Evolutionary conservation across 495 filamentous ascomycete species (phyloP).

Genomic region (Penicillium bovifimosum): DNA sequence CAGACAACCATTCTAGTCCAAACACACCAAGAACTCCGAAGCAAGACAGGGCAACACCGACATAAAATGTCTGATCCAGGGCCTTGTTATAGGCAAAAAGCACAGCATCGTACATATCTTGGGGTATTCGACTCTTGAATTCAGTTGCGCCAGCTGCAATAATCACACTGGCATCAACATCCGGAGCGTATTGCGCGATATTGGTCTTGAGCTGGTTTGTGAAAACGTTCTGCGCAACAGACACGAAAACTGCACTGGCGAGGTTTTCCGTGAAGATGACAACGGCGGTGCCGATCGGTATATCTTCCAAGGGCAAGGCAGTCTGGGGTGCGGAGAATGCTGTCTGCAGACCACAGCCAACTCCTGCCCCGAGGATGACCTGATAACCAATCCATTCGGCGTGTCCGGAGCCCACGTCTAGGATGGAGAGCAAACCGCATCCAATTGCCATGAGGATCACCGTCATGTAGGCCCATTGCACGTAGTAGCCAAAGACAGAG

Average conservation of each 20-base stretch:
- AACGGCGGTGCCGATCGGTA: background rate
- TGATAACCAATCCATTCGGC: conserved; percentile 19
- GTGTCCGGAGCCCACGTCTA: conserved; percentile 11
- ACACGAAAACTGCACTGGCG: background rate
- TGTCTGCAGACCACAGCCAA: conserved; percentile 28
- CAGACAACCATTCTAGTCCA: background rate
- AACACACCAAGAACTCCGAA: background rate
- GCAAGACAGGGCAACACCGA: background rate
- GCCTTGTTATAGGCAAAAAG: background rate
- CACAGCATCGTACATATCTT: background rate
- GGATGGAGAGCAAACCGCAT: conserved; percentile 21
- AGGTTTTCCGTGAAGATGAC: background rate
- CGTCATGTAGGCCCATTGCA: conserved; percentile 23
- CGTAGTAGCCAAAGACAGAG: conserved; percentile 24
- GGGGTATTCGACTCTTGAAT: background rate
- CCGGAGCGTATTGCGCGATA: background rate
- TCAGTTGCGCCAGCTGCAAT: background rate
- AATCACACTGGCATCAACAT: background rate
- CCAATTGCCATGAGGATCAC: conserved; percentile 23
- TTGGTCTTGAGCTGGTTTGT: background rate
- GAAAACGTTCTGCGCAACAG: background rate
- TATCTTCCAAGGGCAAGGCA: conserved; percentile 30
- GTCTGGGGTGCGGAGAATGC: conserved; percentile 29
- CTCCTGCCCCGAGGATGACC: conserved; percentile 24
- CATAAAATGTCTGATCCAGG: background rate